These are phyloP conservation scores for Inga laurina DNA, from an alignment of 306 rosid species.

Conservation along the genomic window DNA sequence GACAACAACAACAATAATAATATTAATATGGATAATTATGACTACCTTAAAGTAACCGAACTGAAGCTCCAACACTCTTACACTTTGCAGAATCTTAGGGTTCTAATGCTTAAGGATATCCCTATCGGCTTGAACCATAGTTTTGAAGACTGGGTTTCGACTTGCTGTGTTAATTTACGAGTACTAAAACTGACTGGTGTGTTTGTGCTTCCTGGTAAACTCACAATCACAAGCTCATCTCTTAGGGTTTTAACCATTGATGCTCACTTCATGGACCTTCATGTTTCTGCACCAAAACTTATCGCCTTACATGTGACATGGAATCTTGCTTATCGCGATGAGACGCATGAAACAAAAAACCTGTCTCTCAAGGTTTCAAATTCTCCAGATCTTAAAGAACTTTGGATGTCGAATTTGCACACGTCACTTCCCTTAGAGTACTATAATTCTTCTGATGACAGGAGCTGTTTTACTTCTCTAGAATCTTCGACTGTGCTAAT, in stretches of 20 bases:
- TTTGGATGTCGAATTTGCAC: background rate
- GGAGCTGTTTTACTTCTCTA: background rate
- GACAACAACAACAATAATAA: no score
- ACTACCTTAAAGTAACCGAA: background rate
- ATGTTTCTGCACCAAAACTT: background rate
- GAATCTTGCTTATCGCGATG: background rate
- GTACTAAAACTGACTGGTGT: background rate
- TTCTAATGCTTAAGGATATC: background rate
- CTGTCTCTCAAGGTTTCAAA: background rate
- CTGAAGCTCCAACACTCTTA: background rate
- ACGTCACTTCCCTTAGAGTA: background rate
- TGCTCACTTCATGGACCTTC: background rate
- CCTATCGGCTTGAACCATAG: background rate
- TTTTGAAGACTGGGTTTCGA: background rate
- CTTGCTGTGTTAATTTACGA: background rate
- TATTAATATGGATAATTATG: no score
- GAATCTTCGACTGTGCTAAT: background rate
- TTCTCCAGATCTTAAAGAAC: background rate
- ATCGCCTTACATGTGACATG: background rate
- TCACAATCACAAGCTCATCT: background rate
- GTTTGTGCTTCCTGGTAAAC: background rate
- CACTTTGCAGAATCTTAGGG: background rate
- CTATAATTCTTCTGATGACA: background rate
- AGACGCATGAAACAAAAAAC: background rate
- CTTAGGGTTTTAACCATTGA: background rate